These are phyloP conservation scores for Atkinsonella hypoxylon DNA, from an alignment of 2,329 filamentous ascomycete genomes.

Conservation along the genomic window DNA sequence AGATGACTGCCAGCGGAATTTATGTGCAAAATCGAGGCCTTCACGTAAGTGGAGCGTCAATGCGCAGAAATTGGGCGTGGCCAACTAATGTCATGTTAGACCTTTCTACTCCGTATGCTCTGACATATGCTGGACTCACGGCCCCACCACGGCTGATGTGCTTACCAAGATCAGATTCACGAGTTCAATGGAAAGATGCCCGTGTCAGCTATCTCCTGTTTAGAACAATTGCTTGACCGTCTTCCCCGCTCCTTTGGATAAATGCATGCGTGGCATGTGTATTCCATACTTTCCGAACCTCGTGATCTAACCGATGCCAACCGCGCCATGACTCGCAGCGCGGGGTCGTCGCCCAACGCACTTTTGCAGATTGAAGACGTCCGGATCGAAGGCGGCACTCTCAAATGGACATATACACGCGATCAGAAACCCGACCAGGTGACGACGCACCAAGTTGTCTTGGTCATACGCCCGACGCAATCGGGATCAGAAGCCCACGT, in stretches of 20 bases:
- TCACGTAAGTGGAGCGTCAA: no score
- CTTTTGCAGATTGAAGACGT: constrained; percentile 10
- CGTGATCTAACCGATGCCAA: no score
- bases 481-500: constrained; percentile 10
- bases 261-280: no score
- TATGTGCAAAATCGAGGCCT: no score
- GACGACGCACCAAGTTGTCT: constrained; percentile 17
- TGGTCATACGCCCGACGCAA: constrained; percentile 10
- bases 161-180: constrained; percentile 9
- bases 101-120: no score
- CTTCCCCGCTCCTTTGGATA: no score
- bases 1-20: no score
- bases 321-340: constrained; percentile 1
- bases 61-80: no score
- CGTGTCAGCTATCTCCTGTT: neutral
- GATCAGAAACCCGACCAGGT: constrained; percentile 8
- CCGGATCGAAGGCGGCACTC: constrained; percentile 11
- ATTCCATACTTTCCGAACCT: no score
- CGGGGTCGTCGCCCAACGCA: neutral
- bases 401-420: constrained; percentile 17
- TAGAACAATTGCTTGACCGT: neutral
- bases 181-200: constrained; percentile 9
- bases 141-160: neutral
- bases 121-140: neutral
- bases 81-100: no score